Evolutionary conservation across 1,139 yeast species (phyloP).

Genomic region (Pneumocystis jirovecii): DNA sequence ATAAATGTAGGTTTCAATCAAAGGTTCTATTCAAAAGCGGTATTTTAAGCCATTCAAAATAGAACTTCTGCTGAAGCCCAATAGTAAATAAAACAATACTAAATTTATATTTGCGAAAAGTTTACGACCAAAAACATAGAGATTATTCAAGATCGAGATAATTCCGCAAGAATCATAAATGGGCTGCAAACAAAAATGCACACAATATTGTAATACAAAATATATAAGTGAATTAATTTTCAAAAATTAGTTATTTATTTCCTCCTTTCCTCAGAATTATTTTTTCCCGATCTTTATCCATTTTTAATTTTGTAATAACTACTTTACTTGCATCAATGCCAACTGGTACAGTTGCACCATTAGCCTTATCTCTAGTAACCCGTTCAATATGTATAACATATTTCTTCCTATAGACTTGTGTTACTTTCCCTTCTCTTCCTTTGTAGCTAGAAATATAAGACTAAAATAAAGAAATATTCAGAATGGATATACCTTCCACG

Average conservation of each 20-base stretch:
- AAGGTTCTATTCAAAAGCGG: not conserved
- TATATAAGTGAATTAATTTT: not conserved
- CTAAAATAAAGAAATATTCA: not conserved
- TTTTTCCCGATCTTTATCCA: conserved; percentile 98
- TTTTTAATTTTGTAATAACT: conserved; percentile 94
- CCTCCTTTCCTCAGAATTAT: conserved; percentile 23
- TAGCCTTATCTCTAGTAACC: conserved; percentile 93
- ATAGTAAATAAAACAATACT: not conserved
- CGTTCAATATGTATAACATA: conserved; percentile 94
- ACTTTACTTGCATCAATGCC: conserved; percentile 98
- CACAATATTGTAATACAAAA: not conserved
- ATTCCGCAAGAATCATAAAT: not conserved
- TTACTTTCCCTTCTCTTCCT: conserved; percentile 98
- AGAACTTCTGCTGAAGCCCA: not conserved
- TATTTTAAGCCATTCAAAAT: not conserved
- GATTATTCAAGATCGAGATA: not conserved
- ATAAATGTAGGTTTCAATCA: not conserved
- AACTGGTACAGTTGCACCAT: conserved; percentile 96
- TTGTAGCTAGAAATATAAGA: conserved; percentile 32
- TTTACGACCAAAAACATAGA: not conserved
- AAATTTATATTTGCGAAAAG: not conserved
- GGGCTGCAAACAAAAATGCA: not conserved
- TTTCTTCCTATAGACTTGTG: conserved; percentile 98
- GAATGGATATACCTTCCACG: conserved; percentile 60
- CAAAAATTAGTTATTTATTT: not conserved